These are phyloP conservation scores for Trichophaea hybrida DNA, from an alignment of 2,329 filamentous ascomycete species.

Conservation along the genomic window DNA sequence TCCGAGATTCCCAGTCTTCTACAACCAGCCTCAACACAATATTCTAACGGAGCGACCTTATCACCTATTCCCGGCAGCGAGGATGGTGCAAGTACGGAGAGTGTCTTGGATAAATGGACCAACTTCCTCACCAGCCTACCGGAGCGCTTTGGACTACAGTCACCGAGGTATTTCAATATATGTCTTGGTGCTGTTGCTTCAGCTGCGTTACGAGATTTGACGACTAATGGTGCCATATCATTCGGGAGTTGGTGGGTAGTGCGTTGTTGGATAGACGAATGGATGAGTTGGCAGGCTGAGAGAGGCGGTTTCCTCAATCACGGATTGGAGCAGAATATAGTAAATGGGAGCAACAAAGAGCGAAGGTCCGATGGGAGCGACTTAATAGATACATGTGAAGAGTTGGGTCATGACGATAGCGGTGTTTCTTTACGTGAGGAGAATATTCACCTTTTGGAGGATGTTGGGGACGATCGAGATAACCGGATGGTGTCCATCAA, in stretches of 20 bases:
- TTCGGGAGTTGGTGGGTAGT: constrained; percentile 92
- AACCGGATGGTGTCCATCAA: constrained; percentile 15
- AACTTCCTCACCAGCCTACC: constrained; percentile 56
- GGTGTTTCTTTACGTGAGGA: constrained; percentile 21
- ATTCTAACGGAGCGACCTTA: constrained; percentile 29
- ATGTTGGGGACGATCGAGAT: constrained; percentile 22
- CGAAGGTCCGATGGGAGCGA: constrained; percentile 17
- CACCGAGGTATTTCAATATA: constrained; percentile 57
- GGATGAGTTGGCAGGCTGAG: constrained; percentile 78
- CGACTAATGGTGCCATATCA: constrained; percentile 60
- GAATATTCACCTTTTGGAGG: constrained; percentile 18
- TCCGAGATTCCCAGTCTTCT: constrained; percentile 50
- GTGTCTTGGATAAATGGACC: constrained; percentile 66
- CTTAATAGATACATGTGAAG: constrained; percentile 18
- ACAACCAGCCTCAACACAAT: constrained; percentile 29
- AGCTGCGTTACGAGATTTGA: constrained; percentile 66
- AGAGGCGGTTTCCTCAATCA: constrained; percentile 72
- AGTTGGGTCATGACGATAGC: constrained; percentile 22
- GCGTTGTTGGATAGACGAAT: constrained; percentile 91
- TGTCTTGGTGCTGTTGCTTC: constrained; percentile 63
- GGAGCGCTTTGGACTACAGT: constrained; percentile 56
- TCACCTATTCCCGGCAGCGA: constrained; percentile 8
- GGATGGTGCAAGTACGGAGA: constrained; percentile 38
- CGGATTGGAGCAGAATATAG: constrained; percentile 9
- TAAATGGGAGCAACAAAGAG: neutral